These are phyloP conservation scores for Lichtheimia corymbifera DNA, from an alignment of 371 early-diverging fungal species.

Conservation along the genomic window DNA sequence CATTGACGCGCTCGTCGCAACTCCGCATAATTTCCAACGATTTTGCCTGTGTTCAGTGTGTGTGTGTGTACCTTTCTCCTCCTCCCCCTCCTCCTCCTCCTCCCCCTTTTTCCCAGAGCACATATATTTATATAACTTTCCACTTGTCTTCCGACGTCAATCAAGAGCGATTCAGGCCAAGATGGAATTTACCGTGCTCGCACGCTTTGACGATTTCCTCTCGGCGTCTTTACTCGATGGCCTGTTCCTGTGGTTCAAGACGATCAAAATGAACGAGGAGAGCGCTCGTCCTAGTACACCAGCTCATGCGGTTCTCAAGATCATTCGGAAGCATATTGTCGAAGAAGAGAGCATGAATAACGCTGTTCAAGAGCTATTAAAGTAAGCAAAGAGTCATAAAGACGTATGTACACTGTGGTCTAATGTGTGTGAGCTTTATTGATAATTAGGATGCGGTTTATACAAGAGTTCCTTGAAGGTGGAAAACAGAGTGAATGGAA, in stretches of 20 bases:
- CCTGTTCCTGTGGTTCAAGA: slow-evolving; percentile 65
- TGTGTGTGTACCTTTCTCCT: too few species aligned
- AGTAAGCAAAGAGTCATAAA: slow-evolving; percentile 12
- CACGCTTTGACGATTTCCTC: slow-evolving; percentile 69
- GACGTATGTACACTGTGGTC: not conserved
- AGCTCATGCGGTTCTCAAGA: slow-evolving; percentile 34
- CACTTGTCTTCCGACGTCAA: too few species aligned
- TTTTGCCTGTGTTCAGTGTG: too few species aligned
- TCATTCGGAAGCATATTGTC: slow-evolving; percentile 53
- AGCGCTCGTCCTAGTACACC: slow-evolving; percentile 40
- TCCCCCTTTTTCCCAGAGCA: too few species aligned
- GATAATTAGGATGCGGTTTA: not conserved
- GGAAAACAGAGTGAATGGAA: slow-evolving; percentile 24
- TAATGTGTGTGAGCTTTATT: not conserved
- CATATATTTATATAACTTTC: too few species aligned
- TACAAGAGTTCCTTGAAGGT: not conserved
- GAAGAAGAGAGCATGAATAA: slow-evolving; percentile 36
- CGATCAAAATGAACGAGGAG: slow-evolving; percentile 57
- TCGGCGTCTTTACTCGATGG: slow-evolving; percentile 68
- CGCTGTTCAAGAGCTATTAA: slow-evolving; percentile 27
- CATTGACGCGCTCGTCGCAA: too few species aligned
- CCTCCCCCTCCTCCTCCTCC: too few species aligned
- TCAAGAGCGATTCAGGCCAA: slow-evolving; percentile 15
- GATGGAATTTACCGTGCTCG: slow-evolving; percentile 53
- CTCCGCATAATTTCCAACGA: too few species aligned